Evolutionary conservation across 768 basidiomycete species (phyloP).

Genomic region (Pisolithus microcarpus): DNA sequence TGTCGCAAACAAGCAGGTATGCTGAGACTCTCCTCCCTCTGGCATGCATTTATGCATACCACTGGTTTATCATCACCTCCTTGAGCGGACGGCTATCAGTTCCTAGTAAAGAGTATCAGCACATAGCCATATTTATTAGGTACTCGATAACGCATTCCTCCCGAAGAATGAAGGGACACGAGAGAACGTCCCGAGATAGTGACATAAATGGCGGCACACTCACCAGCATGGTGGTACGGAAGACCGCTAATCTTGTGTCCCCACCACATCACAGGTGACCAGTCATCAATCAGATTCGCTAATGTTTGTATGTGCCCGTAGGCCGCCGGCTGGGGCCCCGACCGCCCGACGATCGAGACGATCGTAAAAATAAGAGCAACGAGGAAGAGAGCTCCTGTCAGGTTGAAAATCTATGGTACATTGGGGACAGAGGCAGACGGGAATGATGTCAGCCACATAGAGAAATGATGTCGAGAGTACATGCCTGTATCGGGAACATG

Average conservation of each 20-base stretch:
- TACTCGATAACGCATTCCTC: too few relatives aligned
- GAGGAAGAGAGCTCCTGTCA: constrained; percentile 13
- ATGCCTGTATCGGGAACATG: constrained; percentile 24
- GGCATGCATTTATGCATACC: constrained; percentile 12
- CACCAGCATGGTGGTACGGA: constrained; percentile 15
- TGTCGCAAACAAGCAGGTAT: too few relatives aligned
- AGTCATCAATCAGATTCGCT: constrained; percentile 30
- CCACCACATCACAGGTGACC: constrained; percentile 29
- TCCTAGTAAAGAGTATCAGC: constrained; percentile 7
- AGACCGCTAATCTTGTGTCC: constrained; percentile 14
- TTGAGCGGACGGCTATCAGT: constrained; percentile 19
- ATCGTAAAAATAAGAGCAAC: constrained; percentile 14
- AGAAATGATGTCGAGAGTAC: background rate
- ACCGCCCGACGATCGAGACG: constrained; percentile 5
- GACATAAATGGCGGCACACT: background rate
- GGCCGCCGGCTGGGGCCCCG: constrained; percentile 23
- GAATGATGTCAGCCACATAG: background rate
- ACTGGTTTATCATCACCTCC: constrained; percentile 13
- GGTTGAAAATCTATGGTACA: constrained; percentile 20
- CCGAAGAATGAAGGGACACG: too few relatives aligned
- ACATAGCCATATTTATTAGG: too few relatives aligned
- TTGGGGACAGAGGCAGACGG: background rate
- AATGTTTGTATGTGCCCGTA: constrained; percentile 30
- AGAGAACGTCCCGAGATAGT: background rate
- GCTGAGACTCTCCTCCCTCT: background rate